Percentiles rank a stretch among this genome's conserved stretches.
Evolutionary conservation across 352 stramenopile species (phyloP).

Genomic region (Phytopythium oedochilum): DNA sequence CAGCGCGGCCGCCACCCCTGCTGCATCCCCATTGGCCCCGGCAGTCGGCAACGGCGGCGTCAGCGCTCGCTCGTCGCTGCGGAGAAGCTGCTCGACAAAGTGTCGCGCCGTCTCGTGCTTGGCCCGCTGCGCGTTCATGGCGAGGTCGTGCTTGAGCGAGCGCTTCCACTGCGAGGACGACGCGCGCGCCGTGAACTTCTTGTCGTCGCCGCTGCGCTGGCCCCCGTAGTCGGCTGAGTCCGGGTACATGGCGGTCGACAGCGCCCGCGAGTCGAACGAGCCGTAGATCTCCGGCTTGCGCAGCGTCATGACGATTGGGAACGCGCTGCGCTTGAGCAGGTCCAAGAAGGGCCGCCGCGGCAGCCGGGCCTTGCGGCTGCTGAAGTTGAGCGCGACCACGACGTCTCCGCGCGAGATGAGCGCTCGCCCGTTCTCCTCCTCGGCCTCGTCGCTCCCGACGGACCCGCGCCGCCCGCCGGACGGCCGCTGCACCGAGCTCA

Average conservation of each 20-base stretch:
- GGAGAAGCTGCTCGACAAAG: conserved; percentile 25
- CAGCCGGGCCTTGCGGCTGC: conserved; percentile 37
- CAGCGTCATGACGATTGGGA: conserved; percentile 64
- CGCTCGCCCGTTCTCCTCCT: conserved; percentile 6
- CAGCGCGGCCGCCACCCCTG: neutral
- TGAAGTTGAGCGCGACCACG: conserved; percentile 63
- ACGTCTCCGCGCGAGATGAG: conserved; percentile 51
- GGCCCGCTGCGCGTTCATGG: conserved; percentile 24
- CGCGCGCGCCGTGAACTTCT: conserved; percentile 42
- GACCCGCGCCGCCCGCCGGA: neutral
- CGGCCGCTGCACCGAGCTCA: conserved; percentile 38
- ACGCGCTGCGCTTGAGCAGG: conserved; percentile 35
- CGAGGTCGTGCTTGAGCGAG: conserved; percentile 49
- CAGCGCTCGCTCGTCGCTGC: conserved; percentile 1
- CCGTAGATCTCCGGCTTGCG: conserved; percentile 56
- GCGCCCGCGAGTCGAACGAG: conserved; percentile 48
- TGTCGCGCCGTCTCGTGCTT: conserved; percentile 12
- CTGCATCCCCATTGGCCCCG: neutral
- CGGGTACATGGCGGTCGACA: conserved; percentile 75
- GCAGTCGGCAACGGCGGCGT: neutral
- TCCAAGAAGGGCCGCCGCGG: conserved; percentile 34
- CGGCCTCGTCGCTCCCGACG: conserved; percentile 3
- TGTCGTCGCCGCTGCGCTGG: conserved; percentile 18
- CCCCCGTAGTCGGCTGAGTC: conserved; percentile 52
- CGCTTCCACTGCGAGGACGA: conserved; percentile 67